These are phyloP conservation scores for Selenicereus undatus DNA, from an alignment of 148 eudicot species.

Conservation along the genomic window DNA sequence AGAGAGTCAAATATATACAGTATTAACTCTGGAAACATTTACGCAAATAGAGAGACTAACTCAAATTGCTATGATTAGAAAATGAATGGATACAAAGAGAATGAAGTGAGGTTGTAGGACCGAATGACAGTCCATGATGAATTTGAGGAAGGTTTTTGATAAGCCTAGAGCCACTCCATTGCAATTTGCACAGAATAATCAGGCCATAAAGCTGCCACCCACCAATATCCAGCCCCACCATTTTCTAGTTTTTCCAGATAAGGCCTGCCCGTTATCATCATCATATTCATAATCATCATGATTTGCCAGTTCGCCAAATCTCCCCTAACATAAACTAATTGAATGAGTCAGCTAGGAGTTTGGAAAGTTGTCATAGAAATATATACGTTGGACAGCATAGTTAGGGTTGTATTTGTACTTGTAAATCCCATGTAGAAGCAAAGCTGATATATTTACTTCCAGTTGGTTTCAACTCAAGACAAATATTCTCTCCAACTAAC, in stretches of 20 bases:
- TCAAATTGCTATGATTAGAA: not conserved
- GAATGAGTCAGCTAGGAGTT: no score
- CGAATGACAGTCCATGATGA: not conserved
- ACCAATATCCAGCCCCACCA: constrained; percentile 20
- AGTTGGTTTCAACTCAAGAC: not conserved
- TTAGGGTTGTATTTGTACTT: constrained; percentile 3
- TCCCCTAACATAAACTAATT: no score
- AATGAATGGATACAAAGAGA: not conserved
- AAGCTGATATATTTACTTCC: constrained; percentile 13
- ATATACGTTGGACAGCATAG: constrained; percentile 10
- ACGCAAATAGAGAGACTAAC: no score
- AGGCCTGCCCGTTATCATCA: not conserved
- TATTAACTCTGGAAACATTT: no score
- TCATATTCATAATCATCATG: not conserved
- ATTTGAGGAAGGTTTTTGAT: not conserved
- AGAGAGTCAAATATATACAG: no score
- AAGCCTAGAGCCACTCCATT: not conserved
- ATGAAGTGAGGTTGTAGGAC: not conserved
- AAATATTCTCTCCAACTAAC: not conserved
- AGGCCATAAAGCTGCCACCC: not conserved
- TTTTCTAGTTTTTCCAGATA: constrained; percentile 6
- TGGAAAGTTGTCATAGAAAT: no score
- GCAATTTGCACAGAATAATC: not conserved
- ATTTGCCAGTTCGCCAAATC: no score
- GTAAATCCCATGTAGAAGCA: not conserved